phyloP scores from a whole-genome alignment of 2,329 filamentous ascomycete genomes.

The Ophiostoma sp. region DNA sequence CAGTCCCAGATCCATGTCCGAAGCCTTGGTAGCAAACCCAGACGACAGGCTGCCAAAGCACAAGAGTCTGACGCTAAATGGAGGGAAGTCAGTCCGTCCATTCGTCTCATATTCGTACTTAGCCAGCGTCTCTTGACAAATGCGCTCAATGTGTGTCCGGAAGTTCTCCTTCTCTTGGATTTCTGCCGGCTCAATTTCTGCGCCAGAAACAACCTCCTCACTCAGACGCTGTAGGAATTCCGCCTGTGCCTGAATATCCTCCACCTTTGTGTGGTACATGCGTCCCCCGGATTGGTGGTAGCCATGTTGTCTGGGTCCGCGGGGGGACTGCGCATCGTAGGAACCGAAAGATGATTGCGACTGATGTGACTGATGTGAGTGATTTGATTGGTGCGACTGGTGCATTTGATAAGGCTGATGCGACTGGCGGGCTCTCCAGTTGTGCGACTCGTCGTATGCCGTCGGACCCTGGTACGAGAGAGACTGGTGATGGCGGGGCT shows the following conservation, averaged over 20 bases:
- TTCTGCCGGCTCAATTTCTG: conserved; percentile 60
- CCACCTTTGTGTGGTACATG: conserved; percentile 33
- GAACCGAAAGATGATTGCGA: conserved; percentile 25
- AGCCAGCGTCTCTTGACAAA: conserved; percentile 57
- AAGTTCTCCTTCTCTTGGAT: conserved; percentile 67
- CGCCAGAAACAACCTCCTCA: conserved; percentile 46
- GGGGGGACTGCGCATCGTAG: conserved; percentile 13
- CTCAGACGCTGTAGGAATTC: conserved; percentile 47
- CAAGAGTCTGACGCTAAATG: conserved; percentile 58
- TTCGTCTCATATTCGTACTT: conserved; percentile 45
- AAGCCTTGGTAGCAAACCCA: conserved; percentile 80
- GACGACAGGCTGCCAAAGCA: conserved; percentile 80
- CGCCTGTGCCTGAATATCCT: conserved; percentile 47
- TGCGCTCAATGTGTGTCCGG: conserved; percentile 56
- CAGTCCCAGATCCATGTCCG: conserved; percentile 84
- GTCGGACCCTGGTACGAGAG: conserved; percentile 34
- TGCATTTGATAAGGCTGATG: conserved; percentile 27
- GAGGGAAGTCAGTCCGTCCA: conserved; percentile 43
- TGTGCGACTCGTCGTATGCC: conserved; percentile 28
- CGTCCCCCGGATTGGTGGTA: conserved; percentile 28
- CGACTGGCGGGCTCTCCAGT: conserved; percentile 30
- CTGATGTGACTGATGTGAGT: conserved; percentile 18
- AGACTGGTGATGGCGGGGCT: conserved; percentile 33
- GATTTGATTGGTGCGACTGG: conserved; percentile 28
- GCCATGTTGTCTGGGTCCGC: conserved; percentile 18